Evolutionary conservation across 2,329 filamentous ascomycete genomes (phyloP).

Genomic region (Bipolaris gigantea): DNA sequence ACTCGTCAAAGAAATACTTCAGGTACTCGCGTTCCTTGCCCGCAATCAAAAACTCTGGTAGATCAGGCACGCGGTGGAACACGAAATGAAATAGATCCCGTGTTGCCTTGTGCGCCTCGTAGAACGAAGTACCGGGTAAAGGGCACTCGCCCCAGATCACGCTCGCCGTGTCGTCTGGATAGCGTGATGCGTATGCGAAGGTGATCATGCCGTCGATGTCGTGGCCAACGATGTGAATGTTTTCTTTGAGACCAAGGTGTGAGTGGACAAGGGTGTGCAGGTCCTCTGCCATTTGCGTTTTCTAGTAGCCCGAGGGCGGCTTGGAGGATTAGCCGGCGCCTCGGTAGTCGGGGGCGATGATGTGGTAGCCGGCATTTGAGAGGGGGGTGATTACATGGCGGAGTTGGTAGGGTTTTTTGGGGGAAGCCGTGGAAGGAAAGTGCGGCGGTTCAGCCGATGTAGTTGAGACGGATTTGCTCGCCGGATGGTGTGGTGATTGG

Average conservation of each 20-base stretch:
- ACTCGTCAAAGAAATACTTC: constrained; percentile 16
- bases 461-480: neutral
- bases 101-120: neutral
- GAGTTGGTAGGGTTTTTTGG: constrained; percentile 51
- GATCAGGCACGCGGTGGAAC: constrained; percentile 9
- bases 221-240: constrained; percentile 51
- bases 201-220: constrained; percentile 55
- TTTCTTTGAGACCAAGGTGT: constrained; percentile 40
- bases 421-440: constrained; percentile 51
- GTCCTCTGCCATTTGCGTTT: constrained; percentile 47
- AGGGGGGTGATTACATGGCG: constrained; percentile 35
- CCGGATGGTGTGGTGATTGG: neutral
- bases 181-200: constrained; percentile 46
- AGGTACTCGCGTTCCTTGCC: constrained; percentile 14
- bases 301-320: constrained; percentile 45
- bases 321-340: constrained; percentile 46
- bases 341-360: constrained; percentile 49
- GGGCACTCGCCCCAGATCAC: constrained; percentile 18
- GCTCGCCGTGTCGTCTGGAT: constrained; percentile 41
- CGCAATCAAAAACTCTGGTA: constrained; percentile 14
- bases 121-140: constrained; percentile 1
- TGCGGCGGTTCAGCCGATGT: neutral
- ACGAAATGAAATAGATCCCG: neutral
- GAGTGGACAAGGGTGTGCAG: constrained; percentile 36
- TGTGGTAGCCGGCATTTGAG: constrained; percentile 44